Evolutionary conservation across 208 protist species (phyloP).

Genomic region (Trypanosoma cruzi): DNA sequence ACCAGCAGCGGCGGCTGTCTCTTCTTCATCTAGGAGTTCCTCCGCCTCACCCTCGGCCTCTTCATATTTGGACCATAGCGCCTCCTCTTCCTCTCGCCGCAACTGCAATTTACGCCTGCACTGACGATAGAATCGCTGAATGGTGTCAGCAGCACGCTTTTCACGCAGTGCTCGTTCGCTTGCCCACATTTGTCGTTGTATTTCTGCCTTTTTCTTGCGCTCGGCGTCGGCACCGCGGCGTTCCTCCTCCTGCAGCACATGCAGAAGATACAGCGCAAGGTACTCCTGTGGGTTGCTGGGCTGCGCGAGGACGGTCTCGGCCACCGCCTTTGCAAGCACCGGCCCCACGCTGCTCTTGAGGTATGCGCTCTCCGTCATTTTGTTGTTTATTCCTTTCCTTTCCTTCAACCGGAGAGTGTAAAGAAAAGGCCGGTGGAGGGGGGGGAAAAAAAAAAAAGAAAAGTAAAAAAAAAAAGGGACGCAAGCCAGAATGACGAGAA

Average conservation of each 20-base stretch:
- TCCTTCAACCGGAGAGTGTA: too few relatives aligned
- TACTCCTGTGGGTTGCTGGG: conserved; percentile 92
- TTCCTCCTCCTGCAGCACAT: conserved; percentile 85
- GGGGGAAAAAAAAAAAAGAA: conserved; percentile 23
- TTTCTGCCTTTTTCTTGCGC: conserved; percentile 41
- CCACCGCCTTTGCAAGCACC: conserved; percentile 88
- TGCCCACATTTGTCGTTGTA: conserved; percentile 57
- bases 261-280: conserved; percentile 85
- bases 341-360: conserved; percentile 82
- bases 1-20: neutral
- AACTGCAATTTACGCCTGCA: conserved; percentile 37
- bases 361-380: conserved; percentile 84
- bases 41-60: conserved; percentile 67
- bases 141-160: conserved; percentile 69
- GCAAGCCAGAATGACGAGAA: neutral
- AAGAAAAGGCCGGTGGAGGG: too few relatives aligned
- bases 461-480: neutral
- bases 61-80: conserved; percentile 52
- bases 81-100: conserved; percentile 50
- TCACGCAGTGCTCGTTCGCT: conserved; percentile 51
- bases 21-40: conserved; percentile 54
- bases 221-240: conserved; percentile 32
- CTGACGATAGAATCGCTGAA: conserved; percentile 67
- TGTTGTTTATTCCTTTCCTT: conserved; percentile 4
- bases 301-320: conserved; percentile 85